Evolutionary conservation across 768 basidiomycete species (phyloP).

Genomic region (Suillus discolor): DNA sequence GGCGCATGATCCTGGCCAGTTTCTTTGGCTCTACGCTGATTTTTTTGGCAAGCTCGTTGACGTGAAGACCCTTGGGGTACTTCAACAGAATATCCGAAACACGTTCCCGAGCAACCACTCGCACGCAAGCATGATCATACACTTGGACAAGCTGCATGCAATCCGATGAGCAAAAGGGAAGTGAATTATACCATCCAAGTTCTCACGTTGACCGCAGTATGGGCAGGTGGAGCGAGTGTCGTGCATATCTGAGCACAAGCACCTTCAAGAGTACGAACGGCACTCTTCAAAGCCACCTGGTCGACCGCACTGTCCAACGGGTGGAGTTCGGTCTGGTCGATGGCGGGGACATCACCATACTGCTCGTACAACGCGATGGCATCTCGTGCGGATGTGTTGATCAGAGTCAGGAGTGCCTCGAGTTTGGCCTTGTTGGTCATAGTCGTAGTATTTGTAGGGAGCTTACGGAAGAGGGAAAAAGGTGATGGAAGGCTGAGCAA

Average conservation of each 20-base stretch:
- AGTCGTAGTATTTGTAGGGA: neutral
- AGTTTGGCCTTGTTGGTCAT: conserved; percentile 25
- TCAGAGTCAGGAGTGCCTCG: conserved; percentile 31
- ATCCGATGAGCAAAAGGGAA: neutral
- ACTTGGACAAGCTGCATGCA: conserved; percentile 26
- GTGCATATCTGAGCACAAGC: conserved; percentile 38
- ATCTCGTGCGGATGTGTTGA: conserved; percentile 32
- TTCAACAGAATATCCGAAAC: conserved; percentile 30
- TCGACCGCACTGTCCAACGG: conserved; percentile 36
- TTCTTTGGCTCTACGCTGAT: conserved; percentile 27
- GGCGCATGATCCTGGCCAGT: conserved; percentile 32
- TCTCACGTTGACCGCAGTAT: conserved; percentile 36
- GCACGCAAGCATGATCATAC: conserved; percentile 31
- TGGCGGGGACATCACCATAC: conserved; percentile 31
- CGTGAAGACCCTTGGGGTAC: conserved; percentile 33
- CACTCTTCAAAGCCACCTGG: conserved; percentile 23
- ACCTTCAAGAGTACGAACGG: conserved; percentile 35
- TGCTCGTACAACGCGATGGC: conserved; percentile 38
- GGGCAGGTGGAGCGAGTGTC: conserved; percentile 37
- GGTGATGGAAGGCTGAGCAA: neutral
- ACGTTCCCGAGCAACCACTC: conserved; percentile 29
- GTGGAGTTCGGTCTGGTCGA: conserved; percentile 36
- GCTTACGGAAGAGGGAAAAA: neutral
- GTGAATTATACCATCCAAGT: neutral
- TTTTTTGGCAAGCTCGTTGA: conserved; percentile 28